Evolutionary conservation across 169 alveolate genomes (phyloP), one percentile per base, ranked within the genome.

Genomic region (Plasmodium gallinaceum): DNA sequence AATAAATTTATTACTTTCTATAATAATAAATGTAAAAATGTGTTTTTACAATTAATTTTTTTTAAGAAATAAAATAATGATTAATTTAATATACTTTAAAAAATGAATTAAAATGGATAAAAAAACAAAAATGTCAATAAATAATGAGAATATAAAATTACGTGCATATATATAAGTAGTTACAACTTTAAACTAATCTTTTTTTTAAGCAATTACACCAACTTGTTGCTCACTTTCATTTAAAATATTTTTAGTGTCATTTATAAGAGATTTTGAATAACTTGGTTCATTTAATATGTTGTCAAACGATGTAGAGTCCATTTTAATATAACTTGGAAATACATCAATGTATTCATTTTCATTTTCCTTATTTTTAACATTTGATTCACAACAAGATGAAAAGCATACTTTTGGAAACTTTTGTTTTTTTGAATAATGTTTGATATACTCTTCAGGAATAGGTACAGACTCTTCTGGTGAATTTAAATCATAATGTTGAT

Each of bases 401-500:
- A 71, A 62, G 12, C 69, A 14, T 0, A 73, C 74, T 8, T 70
- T 68, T 26, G 16, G 12, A 10, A 61, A 6, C 14, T 16, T 69
- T 48, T 70, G 74, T 61, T 64, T 69, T n/a, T n/a, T 42, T 14
- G 91, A 65, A 37, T 85, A 91, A 48, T 92, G 92, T 54, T 76
- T 70, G 26, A 93, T 85, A 61, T 93, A 93, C 62, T 93, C 95
- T 43, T 90, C 87, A 20, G 95, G 93, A 12, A 93, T 88, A 3
- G 94, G 96, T n/a, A 93, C 57, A 7, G 92, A 88, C 24, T 95
- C 96, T n/a, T 66, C 88, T n/a, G 96, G 96, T 54, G 83, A 86
- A 58, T 88, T 87, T 26, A 76, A 91, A 70, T 90, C 92, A 46
- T 57, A 66, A 45, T 91, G 54, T 16, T 60, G 76, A 24, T 74